Conservation (phyloP, 805 yeast genomes). For the Candida argentea region DNA sequence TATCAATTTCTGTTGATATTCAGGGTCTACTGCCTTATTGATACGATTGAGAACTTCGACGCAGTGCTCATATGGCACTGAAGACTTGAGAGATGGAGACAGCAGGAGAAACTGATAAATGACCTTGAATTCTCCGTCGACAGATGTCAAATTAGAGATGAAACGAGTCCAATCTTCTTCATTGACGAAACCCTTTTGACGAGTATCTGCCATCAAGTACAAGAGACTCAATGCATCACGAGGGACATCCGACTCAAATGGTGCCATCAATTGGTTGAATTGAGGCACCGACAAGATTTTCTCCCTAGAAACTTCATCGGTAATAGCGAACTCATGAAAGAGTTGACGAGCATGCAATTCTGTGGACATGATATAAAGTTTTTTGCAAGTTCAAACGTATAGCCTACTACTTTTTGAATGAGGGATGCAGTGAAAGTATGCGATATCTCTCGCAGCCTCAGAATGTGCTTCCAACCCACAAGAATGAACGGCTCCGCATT, state of each 20-base stretch:
- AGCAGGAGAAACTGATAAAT: slow-evolving; percentile 39
- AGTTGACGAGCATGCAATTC: slow-evolving; percentile 12
- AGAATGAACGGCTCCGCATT: no score
- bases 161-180: slow-evolving; percentile 68
- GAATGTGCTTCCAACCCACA: no score
- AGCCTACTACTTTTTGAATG: no score
- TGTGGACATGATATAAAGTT: slow-evolving; percentile 1
- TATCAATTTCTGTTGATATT: slow-evolving; percentile 28
- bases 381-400: no score
- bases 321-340: slow-evolving; percentile 28
- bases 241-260: slow-evolving; percentile 31
- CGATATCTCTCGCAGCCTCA: no score
- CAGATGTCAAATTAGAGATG: slow-evolving; percentile 38
- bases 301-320: slow-evolving; percentile 9
- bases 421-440: no score
- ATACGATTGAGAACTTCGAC: slow-evolving; percentile 22
- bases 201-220: slow-evolving; percentile 71
- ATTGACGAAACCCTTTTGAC: slow-evolving; percentile 56
- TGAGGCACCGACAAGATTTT: slow-evolving; percentile 23
- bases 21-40: slow-evolving; percentile 31
- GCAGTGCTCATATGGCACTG: slow-evolving; percentile 25
- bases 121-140: slow-evolving; percentile 36
- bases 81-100: slow-evolving; percentile 3
- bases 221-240: slow-evolving; percentile 39
- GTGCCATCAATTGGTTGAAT: slow-evolving; percentile 29